Base-by-base conservation (phyloP, 257 asterid species). In the Solanum rostratum region DNA sequence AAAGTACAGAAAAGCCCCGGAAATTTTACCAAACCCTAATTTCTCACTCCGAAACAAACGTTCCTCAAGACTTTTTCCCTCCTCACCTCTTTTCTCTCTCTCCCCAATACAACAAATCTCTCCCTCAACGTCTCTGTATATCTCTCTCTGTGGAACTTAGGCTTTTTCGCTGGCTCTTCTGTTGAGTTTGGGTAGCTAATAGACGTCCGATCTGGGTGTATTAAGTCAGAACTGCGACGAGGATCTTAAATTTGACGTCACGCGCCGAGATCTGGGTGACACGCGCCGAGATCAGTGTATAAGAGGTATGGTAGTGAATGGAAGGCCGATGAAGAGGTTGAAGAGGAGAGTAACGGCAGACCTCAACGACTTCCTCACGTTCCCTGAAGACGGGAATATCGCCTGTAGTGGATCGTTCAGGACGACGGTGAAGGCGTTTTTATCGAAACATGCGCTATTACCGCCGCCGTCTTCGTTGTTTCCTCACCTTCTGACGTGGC, bases 401-500 rank as follows among this genome's bases (percentile, higher is more conserved):
- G 84, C 83, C 41, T 89, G 82, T 29, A 81, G 81, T 18, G 90
- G 84, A 29, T 97, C 98, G 10, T 96, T 96, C 62, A 89, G 99
- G 89, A 85, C 85, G 1, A 81, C 89, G 84, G 97, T 96, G 0
- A 88, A 87, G 86, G 91, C 83, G 43, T 93, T 96, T 50, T 79
- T 94, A 84, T 70, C 91, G 1, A 85, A 82, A 85, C 92, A 96
- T 92, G 98, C 98, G 90, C 87, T 89, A 62, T 85, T 92, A 11
- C 97, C 98, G 22, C 97, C 95, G 57, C 97, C 97, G 30, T 92
- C 93, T 12, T 89, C 99, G 65, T 88, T 94, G 18, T 92, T 96
- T 37, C 98, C 99, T 1, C 97, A 93, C 85, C 93, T 96, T 85
- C 90, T 96, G 85, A 90, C 97, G 82, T 90, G 99, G 98, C 95